These are phyloP conservation scores for Geotrichum cucujoidarum DNA, from an alignment of 1,139 yeast species.

Conservation along the genomic window DNA sequence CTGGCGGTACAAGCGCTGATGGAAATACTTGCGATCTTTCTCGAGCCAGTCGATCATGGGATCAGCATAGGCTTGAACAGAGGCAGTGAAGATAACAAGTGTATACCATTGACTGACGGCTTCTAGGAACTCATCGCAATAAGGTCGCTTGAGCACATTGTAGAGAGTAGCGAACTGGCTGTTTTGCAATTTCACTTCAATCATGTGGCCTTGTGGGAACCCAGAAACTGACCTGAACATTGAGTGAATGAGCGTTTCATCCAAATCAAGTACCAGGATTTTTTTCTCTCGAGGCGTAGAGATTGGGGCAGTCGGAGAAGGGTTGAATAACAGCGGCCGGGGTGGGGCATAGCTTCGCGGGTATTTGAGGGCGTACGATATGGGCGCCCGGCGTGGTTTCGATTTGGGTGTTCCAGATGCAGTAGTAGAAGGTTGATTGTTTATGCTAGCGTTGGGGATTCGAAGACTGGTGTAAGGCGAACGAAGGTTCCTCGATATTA, in stretches of 20 bases:
- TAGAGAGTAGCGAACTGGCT: conserved; percentile 65
- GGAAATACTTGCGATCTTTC: conserved; percentile 47
- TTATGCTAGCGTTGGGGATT: neutral
- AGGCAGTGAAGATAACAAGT: conserved; percentile 55
- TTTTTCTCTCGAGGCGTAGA: conserved; percentile 40
- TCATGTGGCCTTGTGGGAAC: conserved; percentile 61
- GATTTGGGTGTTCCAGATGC: conserved; percentile 2
- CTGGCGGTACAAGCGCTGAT: conserved; percentile 66
- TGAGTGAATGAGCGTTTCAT: conserved; percentile 91
- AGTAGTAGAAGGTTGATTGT: neutral
- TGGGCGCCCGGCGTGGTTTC: neutral
- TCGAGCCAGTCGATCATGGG: conserved; percentile 92
- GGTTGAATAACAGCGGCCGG: conserved; percentile 8
- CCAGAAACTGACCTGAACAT: conserved; percentile 54
- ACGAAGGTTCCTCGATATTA: neutral
- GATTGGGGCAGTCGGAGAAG: neutral
- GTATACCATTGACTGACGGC: conserved; percentile 85
- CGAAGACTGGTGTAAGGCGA: conserved; percentile 8
- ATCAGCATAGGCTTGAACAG: conserved; percentile 92
- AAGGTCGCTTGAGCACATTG: conserved; percentile 88
- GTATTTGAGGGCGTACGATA: conserved; percentile 9
- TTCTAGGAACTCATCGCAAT: conserved; percentile 74
- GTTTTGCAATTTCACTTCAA: conserved; percentile 71
- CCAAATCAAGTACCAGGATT: conserved; percentile 79
- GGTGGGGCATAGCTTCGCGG: conserved; percentile 16